phyloP scores from a whole-genome alignment of 805 yeast genomes.

The Yueomyces sinensis region DNA sequence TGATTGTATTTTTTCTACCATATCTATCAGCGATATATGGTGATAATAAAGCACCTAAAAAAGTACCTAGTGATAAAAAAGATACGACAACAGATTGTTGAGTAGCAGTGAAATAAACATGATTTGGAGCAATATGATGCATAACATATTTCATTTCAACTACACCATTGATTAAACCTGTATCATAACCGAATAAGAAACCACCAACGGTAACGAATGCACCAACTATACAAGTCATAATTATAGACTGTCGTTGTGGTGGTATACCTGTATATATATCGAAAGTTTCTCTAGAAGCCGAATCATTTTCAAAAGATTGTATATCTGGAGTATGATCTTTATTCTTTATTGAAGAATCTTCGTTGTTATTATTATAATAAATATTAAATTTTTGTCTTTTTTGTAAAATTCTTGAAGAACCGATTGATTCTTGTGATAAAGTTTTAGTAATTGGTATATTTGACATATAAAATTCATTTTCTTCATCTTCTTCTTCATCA shows the following conservation, averaged over 20 bases:
- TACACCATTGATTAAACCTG: slow-evolving; percentile 72
- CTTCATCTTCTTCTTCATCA: too few species aligned
- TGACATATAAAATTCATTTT: too few species aligned
- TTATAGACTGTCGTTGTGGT: slow-evolving; percentile 33
- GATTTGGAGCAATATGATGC: slow-evolving; percentile 37
- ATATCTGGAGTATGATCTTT: not conserved
- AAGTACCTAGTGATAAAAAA: slow-evolving; percentile 71
- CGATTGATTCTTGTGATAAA: too few species aligned
- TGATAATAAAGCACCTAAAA: slow-evolving; percentile 48
- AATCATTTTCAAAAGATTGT: not conserved
- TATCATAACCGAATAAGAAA: slow-evolving; percentile 78
- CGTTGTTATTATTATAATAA: too few species aligned
- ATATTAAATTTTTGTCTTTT: too few species aligned
- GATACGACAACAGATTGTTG: slow-evolving; percentile 67
- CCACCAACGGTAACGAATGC: slow-evolving; percentile 85
- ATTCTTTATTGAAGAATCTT: too few species aligned
- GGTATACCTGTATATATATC: slow-evolving; percentile 15
- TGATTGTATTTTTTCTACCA: slow-evolving; percentile 60
- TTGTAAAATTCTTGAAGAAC: too few species aligned
- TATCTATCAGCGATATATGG: slow-evolving; percentile 53
- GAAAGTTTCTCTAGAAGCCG: slow-evolving; percentile 2
- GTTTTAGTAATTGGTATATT: too few species aligned
- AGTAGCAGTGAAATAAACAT: slow-evolving; percentile 36
- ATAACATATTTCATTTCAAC: slow-evolving; percentile 63
- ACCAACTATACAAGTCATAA: slow-evolving; percentile 63